Base-by-base conservation (phyloP, 1,284 basidiomycete genomes). In the Naganishia albida region DNA sequence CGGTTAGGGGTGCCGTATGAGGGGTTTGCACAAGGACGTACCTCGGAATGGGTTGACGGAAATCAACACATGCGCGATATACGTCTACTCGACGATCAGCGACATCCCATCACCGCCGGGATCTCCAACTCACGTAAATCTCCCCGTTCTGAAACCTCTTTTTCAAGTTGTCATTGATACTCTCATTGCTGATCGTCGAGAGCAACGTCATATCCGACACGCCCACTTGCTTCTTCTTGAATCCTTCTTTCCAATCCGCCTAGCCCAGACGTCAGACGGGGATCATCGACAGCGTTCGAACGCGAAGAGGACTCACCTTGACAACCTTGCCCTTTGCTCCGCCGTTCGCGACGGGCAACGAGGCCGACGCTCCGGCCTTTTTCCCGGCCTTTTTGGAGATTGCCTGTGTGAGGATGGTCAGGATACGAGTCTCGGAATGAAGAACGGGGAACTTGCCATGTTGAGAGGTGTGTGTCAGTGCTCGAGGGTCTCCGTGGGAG, bases 161-260 rank as follows among this genome's bases (percentile, higher is more conserved):
- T 83, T 96, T 88, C 70, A 99, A 84, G 78, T 99, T 99, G 63
- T 97, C 93, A 79, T 98, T 99, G 84, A 99, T 88, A 72, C 89
- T 89, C 75, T 99, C 95, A 80, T 99, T 97, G 77, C 91, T 94
- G 82, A 99, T 96, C 59, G 93, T 96, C 62, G 91, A 91, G 68
- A 99, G 83, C 68, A 99, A 82, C 10, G 96, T 99, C 96, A 99
- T 99, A 82, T 99, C 96, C 62, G 92, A 88, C 65, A 99, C 95
- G 67, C 96, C 96, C 65, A 94, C 91, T 80, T 90, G 87, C 81
- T 95, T 94, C 86, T 95, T 96, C 87, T 92, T 93, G 84, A 96
- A 95, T 18, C 92, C 91, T 75, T 96, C 93, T 77, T 93, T 93
- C 93, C 93, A 97, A 77, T 96, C 93, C 63, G 93, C 93, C 92